These are phyloP conservation scores for Fusarium bactridioides DNA, from an alignment of 2,329 filamentous ascomycete species.

Conservation along the genomic window DNA sequence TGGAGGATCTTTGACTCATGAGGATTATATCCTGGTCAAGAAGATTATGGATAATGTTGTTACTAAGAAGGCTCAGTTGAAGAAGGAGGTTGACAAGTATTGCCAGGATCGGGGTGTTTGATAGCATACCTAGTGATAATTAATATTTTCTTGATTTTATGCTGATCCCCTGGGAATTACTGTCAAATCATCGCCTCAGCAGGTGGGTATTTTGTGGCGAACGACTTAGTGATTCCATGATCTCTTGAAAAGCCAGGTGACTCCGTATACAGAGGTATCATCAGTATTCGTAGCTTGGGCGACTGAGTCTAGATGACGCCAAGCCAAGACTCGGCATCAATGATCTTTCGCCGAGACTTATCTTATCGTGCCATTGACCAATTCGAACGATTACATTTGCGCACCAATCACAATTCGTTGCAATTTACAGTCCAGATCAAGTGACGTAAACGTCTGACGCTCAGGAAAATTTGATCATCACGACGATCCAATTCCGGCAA, in stretches of 20 bases:
- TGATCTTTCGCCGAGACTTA: neutral
- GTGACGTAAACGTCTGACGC: slow-evolving; percentile 1
- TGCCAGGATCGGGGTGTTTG: slow-evolving; percentile 67
- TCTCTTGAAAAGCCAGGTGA: neutral
- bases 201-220: neutral
- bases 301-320: neutral
- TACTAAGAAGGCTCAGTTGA: slow-evolving; percentile 70
- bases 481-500: neutral
- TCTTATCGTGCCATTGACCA: neutral
- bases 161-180: neutral
- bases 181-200: neutral
- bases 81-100: slow-evolving; percentile 79
- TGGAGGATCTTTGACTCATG: slow-evolving; percentile 20
- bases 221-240: neutral
- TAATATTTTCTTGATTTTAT: neutral
- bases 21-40: slow-evolving; percentile 28
- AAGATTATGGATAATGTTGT: slow-evolving; percentile 72
- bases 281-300: neutral
- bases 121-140: neutral
- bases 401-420: slow-evolving; percentile 2
- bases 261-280: neutral
- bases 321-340: neutral
- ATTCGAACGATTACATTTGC: slow-evolving; percentile 1
- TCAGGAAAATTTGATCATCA: neutral
- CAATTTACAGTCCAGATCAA: neutral